Percentiles rank a stretch among this genome's conserved stretches.
Evolutionary conservation across 176 grass and related monocot species (phyloP).

Genomic region (Dactylis glomerata): DNA sequence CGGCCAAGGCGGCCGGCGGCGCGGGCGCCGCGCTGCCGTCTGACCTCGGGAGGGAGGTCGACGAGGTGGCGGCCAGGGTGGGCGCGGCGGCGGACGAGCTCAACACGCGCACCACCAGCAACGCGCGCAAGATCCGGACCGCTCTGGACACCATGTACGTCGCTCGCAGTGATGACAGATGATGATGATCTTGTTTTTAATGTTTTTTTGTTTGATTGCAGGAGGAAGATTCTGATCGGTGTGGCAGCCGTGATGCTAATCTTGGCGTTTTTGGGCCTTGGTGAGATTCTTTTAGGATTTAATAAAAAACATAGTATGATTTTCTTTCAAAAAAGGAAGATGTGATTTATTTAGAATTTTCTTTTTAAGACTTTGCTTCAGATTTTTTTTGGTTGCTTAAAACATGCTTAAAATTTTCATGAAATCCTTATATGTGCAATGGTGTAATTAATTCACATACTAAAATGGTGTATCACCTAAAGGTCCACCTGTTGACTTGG

Average conservation of each 20-base stretch:
- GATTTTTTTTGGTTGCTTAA: background rate
- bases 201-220: conserved; percentile 14
- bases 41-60: conserved; percentile 35
- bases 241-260: conserved; percentile 56
- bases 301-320: background rate
- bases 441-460: too few species aligned
- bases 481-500: background rate
- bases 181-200: background rate
- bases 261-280: conserved; percentile 52
- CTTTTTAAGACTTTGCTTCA: background rate
- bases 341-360: background rate
- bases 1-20: conserved; percentile 47
- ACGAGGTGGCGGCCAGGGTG: conserved; percentile 31
- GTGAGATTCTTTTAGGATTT: conserved; percentile 29
- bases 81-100: conserved; percentile 40
- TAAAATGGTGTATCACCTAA: background rate
- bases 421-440: too few species aligned
- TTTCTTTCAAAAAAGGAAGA: background rate
- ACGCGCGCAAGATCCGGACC: conserved; percentile 56
- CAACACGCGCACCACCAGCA: conserved; percentile 41
- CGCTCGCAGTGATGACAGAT: background rate
- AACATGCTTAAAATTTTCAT: background rate
- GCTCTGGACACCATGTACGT: conserved; percentile 53
- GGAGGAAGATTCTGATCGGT: conserved; percentile 52
- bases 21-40: conserved; percentile 11